Percentiles rank a stretch among this genome's conserved stretches.
Conservation (phyloP, 2,329 filamentous ascomycete genomes). For the Emydomyces testavorans region DNA sequence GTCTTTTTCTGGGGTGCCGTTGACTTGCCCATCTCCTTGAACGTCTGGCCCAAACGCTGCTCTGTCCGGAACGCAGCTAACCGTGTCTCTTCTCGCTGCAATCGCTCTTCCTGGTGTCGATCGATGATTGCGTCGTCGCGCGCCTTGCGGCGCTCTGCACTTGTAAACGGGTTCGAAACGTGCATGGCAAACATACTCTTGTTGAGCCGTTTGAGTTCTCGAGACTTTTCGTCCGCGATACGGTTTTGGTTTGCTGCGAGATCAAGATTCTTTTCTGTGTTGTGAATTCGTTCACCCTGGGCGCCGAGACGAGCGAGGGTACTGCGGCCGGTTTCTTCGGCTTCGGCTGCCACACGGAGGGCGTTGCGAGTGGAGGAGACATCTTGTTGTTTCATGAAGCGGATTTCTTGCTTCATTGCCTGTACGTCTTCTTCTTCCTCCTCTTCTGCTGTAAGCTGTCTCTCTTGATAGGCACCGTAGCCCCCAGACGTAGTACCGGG, state of each 20-base stretch:
- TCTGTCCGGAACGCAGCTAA: constrained; percentile 41
- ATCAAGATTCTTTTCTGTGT: constrained; percentile 73
- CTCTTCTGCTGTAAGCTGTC: constrained; percentile 70
- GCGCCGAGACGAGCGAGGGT: constrained; percentile 62
- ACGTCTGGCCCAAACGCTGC: constrained; percentile 53
- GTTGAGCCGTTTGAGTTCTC: constrained; percentile 75
- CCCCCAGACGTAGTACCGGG: constrained; percentile 15
- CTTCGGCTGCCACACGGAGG: constrained; percentile 54
- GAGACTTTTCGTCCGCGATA: constrained; percentile 65
- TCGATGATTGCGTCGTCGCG: constrained; percentile 59
- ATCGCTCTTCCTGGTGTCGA: constrained; percentile 49
- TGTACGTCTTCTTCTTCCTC: constrained; percentile 64
- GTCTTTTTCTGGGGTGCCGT: constrained; percentile 37
- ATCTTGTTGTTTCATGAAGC: constrained; percentile 65
- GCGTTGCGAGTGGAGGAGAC: constrained; percentile 61
- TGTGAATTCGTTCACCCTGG: constrained; percentile 70
- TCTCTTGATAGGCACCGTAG: constrained; percentile 46
- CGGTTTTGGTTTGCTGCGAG: constrained; percentile 64
- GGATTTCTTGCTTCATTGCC: constrained; percentile 61
- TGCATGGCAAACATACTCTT: constrained; percentile 83
- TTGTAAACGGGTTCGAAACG: constrained; percentile 66
- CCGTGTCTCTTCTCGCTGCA: constrained; percentile 45
- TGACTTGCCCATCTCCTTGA: constrained; percentile 46
- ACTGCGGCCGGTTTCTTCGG: constrained; percentile 57
- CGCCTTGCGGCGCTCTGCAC: constrained; percentile 50